Evolutionary conservation across 768 basidiomycete species (phyloP).

Genomic region (Trametopsis cervina): DNA sequence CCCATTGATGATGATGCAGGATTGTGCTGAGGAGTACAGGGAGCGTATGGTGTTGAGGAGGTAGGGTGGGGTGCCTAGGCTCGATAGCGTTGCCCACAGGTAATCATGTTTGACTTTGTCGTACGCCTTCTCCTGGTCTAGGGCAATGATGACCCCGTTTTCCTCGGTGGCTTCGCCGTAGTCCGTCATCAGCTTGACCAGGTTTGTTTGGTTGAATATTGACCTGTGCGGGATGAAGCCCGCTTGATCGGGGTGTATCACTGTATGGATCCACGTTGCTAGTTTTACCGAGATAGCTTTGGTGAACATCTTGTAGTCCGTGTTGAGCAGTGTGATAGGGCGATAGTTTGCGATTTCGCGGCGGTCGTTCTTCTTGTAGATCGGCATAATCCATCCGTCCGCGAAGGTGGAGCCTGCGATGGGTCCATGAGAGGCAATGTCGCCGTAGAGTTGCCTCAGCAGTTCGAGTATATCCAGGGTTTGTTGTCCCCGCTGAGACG

Average conservation of each 20-base stretch:
- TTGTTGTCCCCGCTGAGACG: too few species aligned
- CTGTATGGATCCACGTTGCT: background rate
- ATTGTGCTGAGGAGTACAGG: constrained; percentile 14
- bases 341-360: constrained; percentile 14
- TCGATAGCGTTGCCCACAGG: constrained; percentile 8
- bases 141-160: constrained; percentile 13
- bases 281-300: constrained; percentile 8
- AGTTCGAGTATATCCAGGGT: background rate
- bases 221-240: constrained; percentile 14
- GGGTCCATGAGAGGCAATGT: background rate
- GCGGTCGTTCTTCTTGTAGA: constrained; percentile 16
- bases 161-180: constrained; percentile 12
- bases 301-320: constrained; percentile 17
- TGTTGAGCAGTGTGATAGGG: constrained; percentile 17
- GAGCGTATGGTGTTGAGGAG: constrained; percentile 8
- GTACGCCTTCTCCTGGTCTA: constrained; percentile 20
- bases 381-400: constrained; percentile 13
- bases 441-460: background rate
- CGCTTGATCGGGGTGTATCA: constrained; percentile 14
- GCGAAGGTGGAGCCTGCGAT: background rate
- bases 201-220: constrained; percentile 14
- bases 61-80: constrained; percentile 5
- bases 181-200: constrained; percentile 9
- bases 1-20: constrained; percentile 14
- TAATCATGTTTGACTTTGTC: constrained; percentile 17